phyloP scores from a whole-genome alignment of 495 filamentous ascomycete species.

The Chaetomium tenue region DNA sequence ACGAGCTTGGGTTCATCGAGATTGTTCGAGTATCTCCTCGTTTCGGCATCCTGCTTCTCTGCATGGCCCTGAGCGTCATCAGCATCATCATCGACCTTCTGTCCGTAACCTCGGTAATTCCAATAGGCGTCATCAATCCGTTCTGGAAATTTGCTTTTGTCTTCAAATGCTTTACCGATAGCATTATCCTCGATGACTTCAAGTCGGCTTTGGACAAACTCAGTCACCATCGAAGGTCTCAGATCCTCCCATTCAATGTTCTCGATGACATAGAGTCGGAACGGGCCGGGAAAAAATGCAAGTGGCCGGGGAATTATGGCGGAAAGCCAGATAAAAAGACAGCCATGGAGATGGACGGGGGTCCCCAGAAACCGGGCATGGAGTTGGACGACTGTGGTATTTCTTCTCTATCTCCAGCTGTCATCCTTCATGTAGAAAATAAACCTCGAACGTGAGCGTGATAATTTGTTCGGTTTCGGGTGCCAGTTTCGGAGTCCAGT shows the following conservation, averaged over 20 bases:
- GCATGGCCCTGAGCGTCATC: constrained; percentile 10
- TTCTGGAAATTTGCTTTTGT: constrained; percentile 16
- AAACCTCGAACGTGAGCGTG: neutral
- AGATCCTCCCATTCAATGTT: constrained; percentile 9
- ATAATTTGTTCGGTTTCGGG: too few species aligned
- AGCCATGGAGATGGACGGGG: neutral
- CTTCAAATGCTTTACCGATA: constrained; percentile 15
- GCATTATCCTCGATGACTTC: constrained; percentile 14
- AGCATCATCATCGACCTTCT: constrained; percentile 11
- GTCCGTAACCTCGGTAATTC: constrained; percentile 9
- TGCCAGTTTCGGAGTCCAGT: too few species aligned
- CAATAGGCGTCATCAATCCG: constrained; percentile 14
- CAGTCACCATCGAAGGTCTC: constrained; percentile 3
- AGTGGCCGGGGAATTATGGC: neutral
- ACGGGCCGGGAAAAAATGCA: neutral
- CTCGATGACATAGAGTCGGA: neutral
- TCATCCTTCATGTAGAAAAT: neutral
- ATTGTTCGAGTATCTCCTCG: constrained; percentile 9
- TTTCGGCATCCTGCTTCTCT: constrained; percentile 12
- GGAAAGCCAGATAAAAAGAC: neutral
- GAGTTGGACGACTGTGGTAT: neutral
- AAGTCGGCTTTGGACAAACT: constrained; percentile 12
- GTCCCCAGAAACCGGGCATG: neutral
- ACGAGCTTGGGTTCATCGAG: constrained; percentile 13
- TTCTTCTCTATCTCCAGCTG: constrained; percentile 4